phyloP scores from a whole-genome alignment of 495 filamentous ascomycete genomes.

The Aspergillus steynii region DNA sequence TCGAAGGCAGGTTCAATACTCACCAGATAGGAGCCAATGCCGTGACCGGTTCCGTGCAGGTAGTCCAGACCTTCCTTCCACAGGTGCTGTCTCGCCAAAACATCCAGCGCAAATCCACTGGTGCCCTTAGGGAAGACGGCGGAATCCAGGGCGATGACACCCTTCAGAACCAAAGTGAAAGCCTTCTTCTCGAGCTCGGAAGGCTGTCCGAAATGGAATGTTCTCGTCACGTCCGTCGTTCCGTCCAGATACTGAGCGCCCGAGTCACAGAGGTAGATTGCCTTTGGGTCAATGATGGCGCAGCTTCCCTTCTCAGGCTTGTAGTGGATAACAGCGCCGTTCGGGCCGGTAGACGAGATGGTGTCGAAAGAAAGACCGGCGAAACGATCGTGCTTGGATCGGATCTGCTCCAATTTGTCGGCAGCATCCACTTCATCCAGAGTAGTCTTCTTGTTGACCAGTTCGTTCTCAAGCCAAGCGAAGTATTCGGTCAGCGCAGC shows the following conservation, averaged over 20 bases:
- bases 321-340: conserved; percentile 97
- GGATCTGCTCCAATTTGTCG: conserved; percentile 82
- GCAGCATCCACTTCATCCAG: conserved; percentile 90
- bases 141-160: conserved; percentile 86
- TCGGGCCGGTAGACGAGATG: conserved; percentile 92
- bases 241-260: conserved; percentile 95
- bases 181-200: conserved; percentile 84
- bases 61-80: conserved; percentile 95
- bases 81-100: conserved; percentile 84
- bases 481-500: conserved; percentile 92
- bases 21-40: conserved; percentile 84
- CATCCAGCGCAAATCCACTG: conserved; percentile 87
- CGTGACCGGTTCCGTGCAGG: conserved; percentile 95
- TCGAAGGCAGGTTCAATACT: conserved; percentile 5
- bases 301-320: conserved; percentile 85
- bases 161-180: conserved; percentile 95
- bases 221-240: conserved; percentile 94
- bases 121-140: conserved; percentile 94
- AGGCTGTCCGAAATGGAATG: conserved; percentile 86
- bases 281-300: conserved; percentile 79
- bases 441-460: conserved; percentile 67
- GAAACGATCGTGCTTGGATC: conserved; percentile 79
- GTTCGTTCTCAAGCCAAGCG: conserved; percentile 91
- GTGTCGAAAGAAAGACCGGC: conserved; percentile 93
- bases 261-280: conserved; percentile 95